A percentile compares a stretch with the other conserved stretches of the same genome.
Conservation (phyloP, 306 rosid genomes). For the Elaeagnus macrophylla region DNA sequence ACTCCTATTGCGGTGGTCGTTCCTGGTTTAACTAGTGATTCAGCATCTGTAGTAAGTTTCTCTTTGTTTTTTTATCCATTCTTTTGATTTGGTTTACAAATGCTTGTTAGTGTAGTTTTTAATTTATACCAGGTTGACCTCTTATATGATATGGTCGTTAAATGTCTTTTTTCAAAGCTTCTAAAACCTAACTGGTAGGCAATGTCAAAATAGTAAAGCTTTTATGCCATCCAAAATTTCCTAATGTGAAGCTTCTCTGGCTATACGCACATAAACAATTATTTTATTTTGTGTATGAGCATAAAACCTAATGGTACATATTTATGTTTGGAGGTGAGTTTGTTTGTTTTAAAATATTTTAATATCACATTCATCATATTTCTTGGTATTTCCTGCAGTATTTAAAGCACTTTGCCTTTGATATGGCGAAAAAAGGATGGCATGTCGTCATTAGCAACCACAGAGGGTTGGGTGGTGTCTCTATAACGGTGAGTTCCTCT, state of each 20-base stretch:
- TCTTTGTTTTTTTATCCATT: conserved; percentile 2
- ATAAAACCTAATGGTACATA: neutral
- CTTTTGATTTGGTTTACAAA: neutral
- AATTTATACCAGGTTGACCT: neutral
- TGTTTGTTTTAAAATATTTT: neutral
- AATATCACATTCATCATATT: conserved; percentile 19
- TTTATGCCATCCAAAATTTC: too few species aligned
- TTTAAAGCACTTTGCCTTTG: conserved; percentile 85
- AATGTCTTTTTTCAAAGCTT: neutral
- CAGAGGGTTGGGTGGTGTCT: conserved; percentile 91
- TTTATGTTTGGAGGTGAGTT: neutral
- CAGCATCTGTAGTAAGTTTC: conserved; percentile 65
- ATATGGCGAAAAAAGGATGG: conserved; percentile 76
- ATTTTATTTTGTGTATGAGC: neutral
- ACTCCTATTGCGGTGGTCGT: conserved; percentile 60
- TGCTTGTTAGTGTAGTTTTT: neutral
- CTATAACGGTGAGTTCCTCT: conserved; percentile 73
- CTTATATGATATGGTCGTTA: neutral
- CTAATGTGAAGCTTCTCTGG: too few species aligned
- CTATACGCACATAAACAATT: too few species aligned
- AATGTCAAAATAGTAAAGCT: too few species aligned
- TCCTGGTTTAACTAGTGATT: conserved; percentile 90
- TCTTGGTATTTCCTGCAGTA: conserved; percentile 43
- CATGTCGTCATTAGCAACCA: conserved; percentile 73
- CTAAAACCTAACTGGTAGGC: too few species aligned